These are phyloP conservation scores for Termitomyces sp. DNA, from an alignment of 768 basidiomycete genomes.

Conservation along the genomic window DNA sequence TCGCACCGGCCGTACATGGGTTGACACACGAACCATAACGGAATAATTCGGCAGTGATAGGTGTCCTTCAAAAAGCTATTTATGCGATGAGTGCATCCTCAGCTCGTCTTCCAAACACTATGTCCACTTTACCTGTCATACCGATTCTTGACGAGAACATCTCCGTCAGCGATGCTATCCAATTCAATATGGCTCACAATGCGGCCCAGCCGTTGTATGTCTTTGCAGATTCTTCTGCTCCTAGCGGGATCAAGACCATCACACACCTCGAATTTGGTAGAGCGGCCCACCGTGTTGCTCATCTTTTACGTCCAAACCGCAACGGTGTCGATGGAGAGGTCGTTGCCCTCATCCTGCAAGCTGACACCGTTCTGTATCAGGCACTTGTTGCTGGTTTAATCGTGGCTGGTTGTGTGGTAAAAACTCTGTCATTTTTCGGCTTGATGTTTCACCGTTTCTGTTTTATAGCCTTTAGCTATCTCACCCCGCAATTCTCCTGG, in stretches of 20 bases:
- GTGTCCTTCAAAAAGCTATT: not conserved
- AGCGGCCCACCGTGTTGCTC: constrained; percentile 38
- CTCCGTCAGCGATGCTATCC: constrained; percentile 6
- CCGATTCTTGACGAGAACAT: constrained; percentile 2
- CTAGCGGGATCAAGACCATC: constrained; percentile 19
- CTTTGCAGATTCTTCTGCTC: not conserved
- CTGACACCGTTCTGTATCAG: constrained; percentile 34
- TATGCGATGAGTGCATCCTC: not conserved
- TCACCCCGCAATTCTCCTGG: constrained; percentile 32
- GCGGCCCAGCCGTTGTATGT: constrained; percentile 8
- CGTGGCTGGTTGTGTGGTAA: constrained; percentile 29
- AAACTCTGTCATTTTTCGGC: not conserved
- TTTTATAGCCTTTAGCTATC: constrained; percentile 31
- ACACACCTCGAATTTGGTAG: constrained; percentile 38
- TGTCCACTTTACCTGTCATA: not conserved
- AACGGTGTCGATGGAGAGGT: constrained; percentile 25
- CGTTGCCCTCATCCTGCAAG: constrained; percentile 30
- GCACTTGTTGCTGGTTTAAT: constrained; percentile 32
- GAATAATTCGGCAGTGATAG: too few species aligned
- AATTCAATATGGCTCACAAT: constrained; percentile 10
- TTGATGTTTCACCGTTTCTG: not conserved
- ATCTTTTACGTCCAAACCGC: constrained; percentile 28
- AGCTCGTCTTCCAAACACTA: not conserved
- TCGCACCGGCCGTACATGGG: too few species aligned
- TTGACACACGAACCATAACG: too few species aligned